These are phyloP conservation scores for Chimonanthus praecox DNA, from an alignment of 164 flowering plant species.

Conservation along the genomic window DNA sequence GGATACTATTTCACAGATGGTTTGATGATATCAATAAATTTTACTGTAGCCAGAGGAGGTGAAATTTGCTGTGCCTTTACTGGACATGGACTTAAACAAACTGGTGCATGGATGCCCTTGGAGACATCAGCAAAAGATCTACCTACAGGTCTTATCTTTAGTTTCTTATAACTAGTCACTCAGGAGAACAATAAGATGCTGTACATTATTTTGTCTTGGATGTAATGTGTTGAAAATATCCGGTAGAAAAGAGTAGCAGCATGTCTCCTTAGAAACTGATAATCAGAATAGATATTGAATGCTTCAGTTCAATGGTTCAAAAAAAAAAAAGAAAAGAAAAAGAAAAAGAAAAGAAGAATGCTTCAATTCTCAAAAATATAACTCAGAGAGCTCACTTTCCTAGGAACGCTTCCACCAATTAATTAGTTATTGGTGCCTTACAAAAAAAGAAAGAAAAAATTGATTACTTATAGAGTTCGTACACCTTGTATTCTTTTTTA, in stretches of 20 bases:
- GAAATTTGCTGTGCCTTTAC: conserved; percentile 71
- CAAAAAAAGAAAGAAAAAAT: too few relatives aligned
- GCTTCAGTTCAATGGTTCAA: too few relatives aligned
- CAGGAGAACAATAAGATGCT: not conserved
- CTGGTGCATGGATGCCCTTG: conserved; percentile 61
- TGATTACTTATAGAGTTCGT: too few relatives aligned
- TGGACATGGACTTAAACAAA: conserved; percentile 71
- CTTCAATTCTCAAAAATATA: too few relatives aligned
- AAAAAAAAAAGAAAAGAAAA: too few relatives aligned
- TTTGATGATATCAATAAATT: conserved; percentile 20
- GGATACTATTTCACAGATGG: not conserved
- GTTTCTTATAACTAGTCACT: not conserved
- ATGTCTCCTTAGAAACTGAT: not conserved
- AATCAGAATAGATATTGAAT: not conserved
- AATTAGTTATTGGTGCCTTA: too few relatives aligned
- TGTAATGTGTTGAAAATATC: not conserved
- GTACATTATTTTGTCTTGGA: not conserved
- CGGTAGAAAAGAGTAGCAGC: not conserved
- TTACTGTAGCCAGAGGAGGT: conserved; percentile 89
- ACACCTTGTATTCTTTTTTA: too few relatives aligned
- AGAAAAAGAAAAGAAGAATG: too few relatives aligned
- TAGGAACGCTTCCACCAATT: too few relatives aligned
- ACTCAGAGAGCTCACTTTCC: too few relatives aligned
- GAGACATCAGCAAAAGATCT: conserved; percentile 65
- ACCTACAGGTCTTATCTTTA: conserved; percentile 56